A percentile compares a stretch with the other conserved stretches of the same genome.
Evolutionary conservation across 2,329 filamentous ascomycete species (phyloP).

Genomic region (Penicillium sp.): DNA sequence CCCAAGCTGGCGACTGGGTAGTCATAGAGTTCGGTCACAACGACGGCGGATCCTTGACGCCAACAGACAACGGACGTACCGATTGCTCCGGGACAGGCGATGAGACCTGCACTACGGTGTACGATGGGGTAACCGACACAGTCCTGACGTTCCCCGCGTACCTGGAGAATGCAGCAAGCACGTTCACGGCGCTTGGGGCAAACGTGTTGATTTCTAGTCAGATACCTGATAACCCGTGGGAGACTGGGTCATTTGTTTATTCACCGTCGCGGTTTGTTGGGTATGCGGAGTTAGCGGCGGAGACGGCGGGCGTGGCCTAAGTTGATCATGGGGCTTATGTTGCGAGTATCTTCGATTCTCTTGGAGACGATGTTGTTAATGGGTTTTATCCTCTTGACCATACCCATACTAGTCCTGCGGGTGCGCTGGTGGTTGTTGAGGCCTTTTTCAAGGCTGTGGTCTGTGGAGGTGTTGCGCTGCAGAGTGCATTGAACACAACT

Average conservation of each 20-base stretch:
- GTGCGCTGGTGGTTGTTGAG: constrained; percentile 58
- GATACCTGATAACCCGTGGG: constrained; percentile 66
- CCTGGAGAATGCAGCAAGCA: constrained; percentile 56
- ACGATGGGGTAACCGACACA: constrained; percentile 53
- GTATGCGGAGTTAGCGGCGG: constrained; percentile 53
- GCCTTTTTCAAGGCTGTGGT: constrained; percentile 60
- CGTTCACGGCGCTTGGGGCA: constrained; percentile 58
- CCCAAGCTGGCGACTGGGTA: constrained; percentile 63
- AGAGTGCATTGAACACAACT: constrained; percentile 34
- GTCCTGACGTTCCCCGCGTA: constrained; percentile 64
- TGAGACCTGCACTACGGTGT: constrained; percentile 56
- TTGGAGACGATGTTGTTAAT: constrained; percentile 54
- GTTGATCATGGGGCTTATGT: constrained; percentile 63
- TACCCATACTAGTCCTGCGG: constrained; percentile 60
- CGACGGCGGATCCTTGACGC: constrained; percentile 60
- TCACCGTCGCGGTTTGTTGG: constrained; percentile 55
- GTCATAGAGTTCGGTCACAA: constrained; percentile 74
- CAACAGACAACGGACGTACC: constrained; percentile 61
- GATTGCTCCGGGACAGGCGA: constrained; percentile 58
- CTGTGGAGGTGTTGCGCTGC: constrained; percentile 49
- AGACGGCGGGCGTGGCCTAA: constrained; percentile 50
- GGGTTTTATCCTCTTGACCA: constrained; percentile 60
- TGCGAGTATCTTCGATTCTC: constrained; percentile 52
- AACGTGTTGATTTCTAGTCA: constrained; percentile 60
- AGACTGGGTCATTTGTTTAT: constrained; percentile 54